phyloP scores from a whole-genome alignment of 129 eudicot genomes.

The Arctium lappa region DNA sequence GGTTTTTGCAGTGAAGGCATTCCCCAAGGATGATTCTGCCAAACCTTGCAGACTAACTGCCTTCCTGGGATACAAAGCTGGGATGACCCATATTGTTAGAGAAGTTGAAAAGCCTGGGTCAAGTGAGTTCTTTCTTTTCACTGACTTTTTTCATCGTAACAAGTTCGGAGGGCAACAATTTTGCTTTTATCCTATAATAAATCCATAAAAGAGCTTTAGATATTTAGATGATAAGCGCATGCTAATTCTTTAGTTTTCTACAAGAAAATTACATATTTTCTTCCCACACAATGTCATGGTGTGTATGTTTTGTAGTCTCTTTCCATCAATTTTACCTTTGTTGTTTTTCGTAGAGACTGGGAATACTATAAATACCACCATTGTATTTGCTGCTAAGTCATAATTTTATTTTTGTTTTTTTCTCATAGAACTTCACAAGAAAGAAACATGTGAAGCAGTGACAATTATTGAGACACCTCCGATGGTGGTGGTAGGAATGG shows the following conservation, averaged over 20 bases:
- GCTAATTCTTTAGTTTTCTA: background rate
- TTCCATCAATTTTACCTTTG: background rate
- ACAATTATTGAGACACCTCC: constrained; percentile 59
- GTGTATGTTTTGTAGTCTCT: background rate
- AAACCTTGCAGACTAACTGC: constrained; percentile 64
- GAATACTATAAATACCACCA: background rate
- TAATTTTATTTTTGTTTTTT: background rate
- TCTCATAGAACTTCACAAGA: constrained; percentile 57
- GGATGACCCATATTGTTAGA: constrained; percentile 68
- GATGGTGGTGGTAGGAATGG: constrained; percentile 58
- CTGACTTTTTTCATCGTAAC: background rate
- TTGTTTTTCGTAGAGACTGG: background rate
- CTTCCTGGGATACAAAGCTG: constrained; percentile 69
- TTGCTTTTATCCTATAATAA: background rate
- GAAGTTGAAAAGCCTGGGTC: constrained; percentile 75
- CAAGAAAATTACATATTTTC: too few species aligned
- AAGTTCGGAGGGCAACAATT: background rate
- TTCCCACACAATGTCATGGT: background rate
- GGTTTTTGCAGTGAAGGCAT: constrained; percentile 56
- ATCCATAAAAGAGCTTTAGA: background rate
- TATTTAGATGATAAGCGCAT: background rate
- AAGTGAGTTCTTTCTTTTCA: constrained; percentile 30
- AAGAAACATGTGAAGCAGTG: constrained; percentile 66
- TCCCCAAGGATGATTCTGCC: constrained; percentile 59
- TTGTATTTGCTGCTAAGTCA: background rate